Evolutionary conservation across 1,284 basidiomycete species (phyloP).

Genomic region (Mycena citricolor): DNA sequence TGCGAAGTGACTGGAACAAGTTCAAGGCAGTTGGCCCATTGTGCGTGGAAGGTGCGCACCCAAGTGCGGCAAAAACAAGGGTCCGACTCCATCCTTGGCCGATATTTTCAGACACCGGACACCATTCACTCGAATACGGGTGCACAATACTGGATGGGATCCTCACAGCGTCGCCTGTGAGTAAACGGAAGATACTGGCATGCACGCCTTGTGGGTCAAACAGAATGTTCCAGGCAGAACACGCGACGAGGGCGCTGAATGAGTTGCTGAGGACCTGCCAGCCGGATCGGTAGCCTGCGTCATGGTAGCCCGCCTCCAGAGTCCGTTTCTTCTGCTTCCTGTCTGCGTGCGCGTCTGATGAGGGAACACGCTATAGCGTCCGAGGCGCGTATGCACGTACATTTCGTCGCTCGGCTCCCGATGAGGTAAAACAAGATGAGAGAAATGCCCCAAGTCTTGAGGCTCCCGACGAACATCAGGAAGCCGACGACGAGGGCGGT

Average conservation of each 20-base stretch:
- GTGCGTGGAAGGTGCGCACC: slow-evolving; percentile 45
- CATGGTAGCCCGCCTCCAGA: slow-evolving; percentile 79
- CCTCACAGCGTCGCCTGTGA: slow-evolving; percentile 24
- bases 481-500: slow-evolving; percentile 78
- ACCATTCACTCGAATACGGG: slow-evolving; percentile 42
- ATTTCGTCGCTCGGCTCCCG: slow-evolving; percentile 83
- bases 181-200: slow-evolving; percentile 26
- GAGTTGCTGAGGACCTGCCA: slow-evolving; percentile 85
- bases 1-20: slow-evolving; percentile 62
- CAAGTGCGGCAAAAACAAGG: slow-evolving; percentile 66
- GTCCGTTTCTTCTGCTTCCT: slow-evolving; percentile 68
- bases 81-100: slow-evolving; percentile 52
- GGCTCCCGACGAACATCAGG: slow-evolving; percentile 52
- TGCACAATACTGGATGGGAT: slow-evolving; percentile 13
- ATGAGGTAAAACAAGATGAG: slow-evolving; percentile 83
- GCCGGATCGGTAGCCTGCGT: slow-evolving; percentile 66
- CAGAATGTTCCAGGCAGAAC: slow-evolving; percentile 61
- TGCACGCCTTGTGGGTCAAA: slow-evolving; percentile 48
- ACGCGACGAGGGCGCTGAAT: slow-evolving; percentile 65
- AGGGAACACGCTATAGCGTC: not conserved
- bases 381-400: slow-evolving; percentile 34
- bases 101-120: slow-evolving; percentile 45
- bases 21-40: slow-evolving; percentile 6
- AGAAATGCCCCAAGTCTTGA: slow-evolving; percentile 67
- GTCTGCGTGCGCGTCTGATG: slow-evolving; percentile 36